Conservation (phyloP, 176 grass and related monocot genomes). For the Elaeis guineensis region DNA sequence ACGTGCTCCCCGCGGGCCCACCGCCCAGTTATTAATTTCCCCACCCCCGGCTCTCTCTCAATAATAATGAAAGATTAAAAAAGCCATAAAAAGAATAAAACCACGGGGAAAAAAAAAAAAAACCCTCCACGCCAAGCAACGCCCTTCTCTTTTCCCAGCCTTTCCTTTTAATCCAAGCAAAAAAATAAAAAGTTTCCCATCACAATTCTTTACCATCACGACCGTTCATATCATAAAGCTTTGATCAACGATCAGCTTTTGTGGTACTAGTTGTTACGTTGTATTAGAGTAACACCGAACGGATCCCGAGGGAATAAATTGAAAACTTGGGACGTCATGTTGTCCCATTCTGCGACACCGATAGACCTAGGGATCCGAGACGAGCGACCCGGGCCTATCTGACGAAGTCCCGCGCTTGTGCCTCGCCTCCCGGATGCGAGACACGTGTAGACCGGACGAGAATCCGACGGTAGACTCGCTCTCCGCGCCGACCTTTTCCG, state of each 20-base stretch:
- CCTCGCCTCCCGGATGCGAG: conserved; percentile 4
- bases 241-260: too few relatives aligned
- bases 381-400: conserved; percentile 11
- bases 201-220: background rate
- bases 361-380: conserved; percentile 65
- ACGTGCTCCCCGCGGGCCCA: conserved; percentile 1
- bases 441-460: background rate
- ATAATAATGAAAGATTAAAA: background rate
- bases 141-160: conserved; percentile 8
- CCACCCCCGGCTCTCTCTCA: background rate
- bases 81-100: background rate
- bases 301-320: background rate
- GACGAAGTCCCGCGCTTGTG: conserved; percentile 20
- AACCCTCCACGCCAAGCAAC: conserved; percentile 25
- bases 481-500: too few relatives aligned
- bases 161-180: conserved; percentile 57
- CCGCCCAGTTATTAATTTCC: background rate
- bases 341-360: conserved; percentile 27
- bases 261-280: too few relatives aligned
- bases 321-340: background rate
- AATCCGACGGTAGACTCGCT: conserved; percentile 22
- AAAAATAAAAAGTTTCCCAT: conserved; percentile 3
- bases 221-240: too few relatives aligned
- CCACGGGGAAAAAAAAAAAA: background rate
- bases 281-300: too few relatives aligned